A percentile compares a stretch with the other conserved stretches of the same genome.
phyloP scores from a whole-genome alignment of 2,329 filamentous ascomycete genomes.

The Furcasterigmium sp. region DNA sequence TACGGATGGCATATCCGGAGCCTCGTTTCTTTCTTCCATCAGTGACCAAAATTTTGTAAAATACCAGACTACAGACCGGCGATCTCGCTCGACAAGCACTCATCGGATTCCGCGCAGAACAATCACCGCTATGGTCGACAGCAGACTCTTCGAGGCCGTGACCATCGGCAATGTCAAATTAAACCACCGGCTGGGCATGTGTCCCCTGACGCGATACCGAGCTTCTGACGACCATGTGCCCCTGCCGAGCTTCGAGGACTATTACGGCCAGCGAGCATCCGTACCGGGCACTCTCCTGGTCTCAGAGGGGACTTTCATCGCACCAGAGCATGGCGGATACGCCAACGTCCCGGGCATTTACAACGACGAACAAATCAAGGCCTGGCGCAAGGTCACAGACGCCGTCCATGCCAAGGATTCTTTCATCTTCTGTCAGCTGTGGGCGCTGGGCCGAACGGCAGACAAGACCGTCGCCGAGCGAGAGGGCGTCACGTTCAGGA shows the following conservation, averaged over 20 bases:
- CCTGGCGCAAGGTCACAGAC: constrained; percentile 16
- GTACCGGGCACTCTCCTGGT: constrained; percentile 36
- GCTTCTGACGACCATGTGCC: constrained; percentile 9
- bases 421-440: constrained; percentile 56
- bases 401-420: constrained; percentile 19
- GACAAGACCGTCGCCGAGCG: constrained; percentile 16
- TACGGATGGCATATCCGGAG: too few species aligned
- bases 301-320: constrained; percentile 37
- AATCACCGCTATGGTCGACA: constrained; percentile 10
- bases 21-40: too few species aligned
- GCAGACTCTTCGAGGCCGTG: constrained; percentile 13
- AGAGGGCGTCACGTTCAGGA: constrained; percentile 18
- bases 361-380: constrained; percentile 38
- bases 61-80: too few species aligned
- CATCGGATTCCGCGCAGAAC: too few species aligned
- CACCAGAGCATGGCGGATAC: constrained; percentile 23
- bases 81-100: too few species aligned
- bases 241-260: constrained; percentile 20
- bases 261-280: constrained; percentile 38
- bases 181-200: constrained; percentile 16
- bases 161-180: constrained; percentile 13
- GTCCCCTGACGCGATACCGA: constrained; percentile 16
- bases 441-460: constrained; percentile 52
- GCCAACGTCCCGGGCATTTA: constrained; percentile 51
- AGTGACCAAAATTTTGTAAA: too few species aligned